Conservation (phyloP, 2,329 filamentous ascomycete species). For the Aspergillus uvarum region DNA sequence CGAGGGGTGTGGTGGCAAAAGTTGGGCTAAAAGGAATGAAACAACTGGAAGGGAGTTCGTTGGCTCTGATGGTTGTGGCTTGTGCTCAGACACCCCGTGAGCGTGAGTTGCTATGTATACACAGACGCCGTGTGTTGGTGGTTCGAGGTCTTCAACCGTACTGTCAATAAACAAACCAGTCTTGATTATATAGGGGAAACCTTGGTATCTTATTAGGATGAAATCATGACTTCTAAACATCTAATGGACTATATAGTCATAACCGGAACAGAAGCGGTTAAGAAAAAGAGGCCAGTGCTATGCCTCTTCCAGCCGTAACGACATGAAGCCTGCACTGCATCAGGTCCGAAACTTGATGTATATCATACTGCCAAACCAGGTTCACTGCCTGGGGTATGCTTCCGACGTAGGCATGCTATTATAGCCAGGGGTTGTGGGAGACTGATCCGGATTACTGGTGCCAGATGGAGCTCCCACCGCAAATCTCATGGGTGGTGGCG, state of each 20-base stretch:
- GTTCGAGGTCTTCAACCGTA: no score
- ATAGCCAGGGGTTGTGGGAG: constrained; percentile 7
- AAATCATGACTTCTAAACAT: background rate
- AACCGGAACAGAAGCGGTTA: background rate
- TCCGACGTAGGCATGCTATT: background rate
- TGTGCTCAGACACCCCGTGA: no score
- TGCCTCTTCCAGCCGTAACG: background rate
- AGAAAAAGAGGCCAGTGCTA: background rate
- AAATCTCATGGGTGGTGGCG: constrained; percentile 11
- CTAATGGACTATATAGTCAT: background rate
- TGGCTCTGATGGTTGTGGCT: no score
- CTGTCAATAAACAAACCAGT: no score
- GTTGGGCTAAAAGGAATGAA: no score
- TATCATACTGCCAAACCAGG: background rate
- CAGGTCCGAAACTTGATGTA: background rate
- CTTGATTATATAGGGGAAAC: no score
- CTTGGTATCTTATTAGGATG: no score
- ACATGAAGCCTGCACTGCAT: background rate
- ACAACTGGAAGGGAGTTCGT: no score
- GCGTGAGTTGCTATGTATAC: no score
- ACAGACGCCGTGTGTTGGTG: no score
- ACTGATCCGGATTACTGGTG: constrained; percentile 2
- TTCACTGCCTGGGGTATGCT: background rate
- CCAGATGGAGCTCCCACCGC: constrained; percentile 9
- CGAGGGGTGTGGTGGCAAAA: no score